These are phyloP conservation scores for Iris macrosiphon DNA, from an alignment of 106 monocot genomes.

Conservation along the genomic window DNA sequence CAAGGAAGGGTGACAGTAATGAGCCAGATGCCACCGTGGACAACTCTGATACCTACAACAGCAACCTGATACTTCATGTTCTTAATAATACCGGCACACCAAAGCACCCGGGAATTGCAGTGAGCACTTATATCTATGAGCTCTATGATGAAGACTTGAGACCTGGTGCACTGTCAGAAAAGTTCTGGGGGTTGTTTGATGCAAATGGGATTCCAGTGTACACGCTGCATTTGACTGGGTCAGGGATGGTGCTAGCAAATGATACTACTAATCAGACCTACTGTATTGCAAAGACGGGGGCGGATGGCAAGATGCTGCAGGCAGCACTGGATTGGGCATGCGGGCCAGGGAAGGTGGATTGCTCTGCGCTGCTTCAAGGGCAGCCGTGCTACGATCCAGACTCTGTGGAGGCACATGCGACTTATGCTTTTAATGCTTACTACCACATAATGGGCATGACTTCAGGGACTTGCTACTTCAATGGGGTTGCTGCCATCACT, in stretches of 20 bases:
- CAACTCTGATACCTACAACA: conserved; percentile 92
- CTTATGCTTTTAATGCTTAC: conserved; percentile 84
- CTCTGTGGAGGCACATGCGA: conserved; percentile 61
- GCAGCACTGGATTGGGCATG: conserved; percentile 98
- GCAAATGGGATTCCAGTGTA: conserved; percentile 61
- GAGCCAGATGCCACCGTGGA: conserved; percentile 87
- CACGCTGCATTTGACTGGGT: conserved; percentile 64
- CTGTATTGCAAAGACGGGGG: conserved; percentile 69
- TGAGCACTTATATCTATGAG: conserved; percentile 84
- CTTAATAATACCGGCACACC: conserved; percentile 85
- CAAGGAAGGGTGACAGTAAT: conserved; percentile 69
- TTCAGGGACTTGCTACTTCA: conserved; percentile 89
- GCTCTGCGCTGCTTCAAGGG: conserved; percentile 74
- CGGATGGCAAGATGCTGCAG: conserved; percentile 87
- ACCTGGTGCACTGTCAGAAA: conserved; percentile 72
- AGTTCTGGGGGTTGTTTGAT: conserved; percentile 85
- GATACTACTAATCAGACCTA: conserved; percentile 85
- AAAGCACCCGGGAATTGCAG: conserved; percentile 76
- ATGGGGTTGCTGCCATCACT: conserved; percentile 85
- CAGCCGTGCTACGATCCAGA: conserved; percentile 81
- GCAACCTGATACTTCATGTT: conserved; percentile 86
- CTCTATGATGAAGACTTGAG: conserved; percentile 88
- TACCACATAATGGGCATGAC: conserved; percentile 92
- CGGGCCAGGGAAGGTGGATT: conserved; percentile 92
- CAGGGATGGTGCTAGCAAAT: conserved; percentile 68